Base-by-base conservation (phyloP, 2,329 filamentous ascomycete species). In the Botrytis pseudocinerea region DNA sequence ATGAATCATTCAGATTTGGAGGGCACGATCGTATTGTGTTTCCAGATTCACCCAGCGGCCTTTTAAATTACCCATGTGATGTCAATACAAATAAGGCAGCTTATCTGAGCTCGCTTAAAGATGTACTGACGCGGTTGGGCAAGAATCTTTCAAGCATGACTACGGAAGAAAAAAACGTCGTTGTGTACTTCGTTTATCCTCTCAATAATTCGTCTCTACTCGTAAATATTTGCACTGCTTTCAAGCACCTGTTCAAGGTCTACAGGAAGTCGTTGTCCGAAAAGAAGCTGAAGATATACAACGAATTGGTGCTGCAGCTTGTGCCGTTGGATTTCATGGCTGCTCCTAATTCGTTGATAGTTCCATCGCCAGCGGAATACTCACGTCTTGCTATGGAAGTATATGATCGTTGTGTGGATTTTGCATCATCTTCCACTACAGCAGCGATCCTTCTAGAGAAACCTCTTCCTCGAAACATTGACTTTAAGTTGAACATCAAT, bases 301-400 rank as follows among this genome's bases (percentile, higher is more conserved):
- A 89, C 72, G 92, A 95, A 73, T 80, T 96, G n/a, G 90, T 94
- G 6, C 83, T 97, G 28, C 93, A 97, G 79, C 85, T 97, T 2
- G 83, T 97, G 1, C 91, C 93, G 0, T 85, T 91, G 25, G 87
- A 89, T 72, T 84, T 90, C n/a, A 82, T 96, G 14, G 89, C 91
- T 12, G 91, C 90, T 1, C 84, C 89, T 6, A 87, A 87, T 1
- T 86, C 86, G 2, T 82, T 94, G 22, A 87, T 90, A 1, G 85
- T 92, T n/a, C 87, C 90, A 1, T 85, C 88, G 2, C 87, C 89
- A 0, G 80, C 82, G 8, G 89, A 91, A 22, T 88, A 92, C 77
- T 83, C 85, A 62, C 87, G 84, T 72, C 84, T 95, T 25, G 92
- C 91, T 28, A 85, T 93, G 74, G 92, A 95, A 81, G 88, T 92